phyloP scores from a whole-genome alignment of 331 rosid species.

The Telfairia occidentalis region DNA sequence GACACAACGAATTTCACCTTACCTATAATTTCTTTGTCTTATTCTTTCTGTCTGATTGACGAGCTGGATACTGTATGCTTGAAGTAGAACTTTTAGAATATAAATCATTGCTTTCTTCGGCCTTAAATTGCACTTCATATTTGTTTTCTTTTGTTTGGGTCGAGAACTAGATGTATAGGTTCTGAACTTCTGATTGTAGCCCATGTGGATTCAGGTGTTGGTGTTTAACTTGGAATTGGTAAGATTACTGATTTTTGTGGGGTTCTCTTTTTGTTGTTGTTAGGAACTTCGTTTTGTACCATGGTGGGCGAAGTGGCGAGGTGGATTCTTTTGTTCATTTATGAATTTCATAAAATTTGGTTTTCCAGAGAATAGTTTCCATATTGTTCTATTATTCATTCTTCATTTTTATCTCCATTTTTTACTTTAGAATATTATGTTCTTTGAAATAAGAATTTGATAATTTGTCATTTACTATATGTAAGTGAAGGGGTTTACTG shows the following conservation, averaged over 20 bases:
- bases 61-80: background rate
- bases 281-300: background rate
- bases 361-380: no score
- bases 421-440: no score
- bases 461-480: no score
- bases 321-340: background rate
- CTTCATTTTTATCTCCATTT: no score
- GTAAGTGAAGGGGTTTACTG: no score
- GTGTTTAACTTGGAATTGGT: background rate
- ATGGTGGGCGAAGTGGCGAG: background rate
- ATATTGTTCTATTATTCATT: no score
- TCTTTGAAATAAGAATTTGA: no score
- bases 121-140: background rate
- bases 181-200: background rate
- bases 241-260: background rate
- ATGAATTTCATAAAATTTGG: background rate
- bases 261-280: background rate
- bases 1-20: background rate
- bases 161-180: background rate
- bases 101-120: background rate
- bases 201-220: background rate
- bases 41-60: no score
- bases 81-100: background rate
- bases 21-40: background rate
- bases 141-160: background rate